phyloP scores from a whole-genome alignment of 2,329 filamentous ascomycete genomes.

The Dactylonectria macrodidyma region DNA sequence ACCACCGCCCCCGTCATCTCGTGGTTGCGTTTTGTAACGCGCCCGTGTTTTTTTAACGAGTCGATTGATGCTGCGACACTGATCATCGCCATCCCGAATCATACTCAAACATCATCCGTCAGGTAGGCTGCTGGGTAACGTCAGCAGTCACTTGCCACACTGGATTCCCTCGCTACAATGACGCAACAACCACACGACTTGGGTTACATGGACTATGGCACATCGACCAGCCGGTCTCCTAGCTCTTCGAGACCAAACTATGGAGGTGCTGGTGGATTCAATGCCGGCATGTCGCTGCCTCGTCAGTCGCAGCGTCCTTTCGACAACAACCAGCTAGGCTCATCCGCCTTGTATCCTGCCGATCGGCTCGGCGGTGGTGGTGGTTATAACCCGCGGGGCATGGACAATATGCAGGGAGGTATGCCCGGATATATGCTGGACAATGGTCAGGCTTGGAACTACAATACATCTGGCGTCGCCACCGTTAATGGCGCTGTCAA shows the following conservation, averaged over 20 bases:
- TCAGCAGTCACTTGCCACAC: conserved; percentile 42
- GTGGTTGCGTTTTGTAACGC: conserved; percentile 30
- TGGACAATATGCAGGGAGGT: conserved; percentile 62
- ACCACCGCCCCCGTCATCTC: conserved; percentile 21
- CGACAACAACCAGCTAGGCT: conserved; percentile 78
- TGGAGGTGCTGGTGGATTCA: conserved; percentile 64
- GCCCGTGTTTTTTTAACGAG: conserved; percentile 39
- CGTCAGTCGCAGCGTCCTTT: conserved; percentile 80
- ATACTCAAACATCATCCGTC: conserved; percentile 24
- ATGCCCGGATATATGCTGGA: conserved; percentile 70
- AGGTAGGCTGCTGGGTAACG: conserved; percentile 40
- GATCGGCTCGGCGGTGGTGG: conserved; percentile 76
- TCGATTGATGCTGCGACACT: conserved; percentile 44
- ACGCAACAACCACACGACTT: conserved; percentile 72
- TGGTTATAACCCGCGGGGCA: conserved; percentile 72
- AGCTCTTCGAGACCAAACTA: conserved; percentile 77
- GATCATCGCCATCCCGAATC: conserved; percentile 26
- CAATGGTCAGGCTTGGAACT: conserved; percentile 87
- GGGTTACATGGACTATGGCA: conserved; percentile 78
- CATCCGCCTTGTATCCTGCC: conserved; percentile 77
- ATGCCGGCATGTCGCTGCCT: conserved; percentile 59
- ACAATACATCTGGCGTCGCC: conserved; percentile 76
- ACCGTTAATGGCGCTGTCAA: conserved; percentile 76
- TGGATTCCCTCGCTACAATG: conserved; percentile 50
- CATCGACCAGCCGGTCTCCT: conserved; percentile 74